phyloP scores from a whole-genome alignment of 805 yeast genomes.

The Zygosaccharomyces bisporus region DNA sequence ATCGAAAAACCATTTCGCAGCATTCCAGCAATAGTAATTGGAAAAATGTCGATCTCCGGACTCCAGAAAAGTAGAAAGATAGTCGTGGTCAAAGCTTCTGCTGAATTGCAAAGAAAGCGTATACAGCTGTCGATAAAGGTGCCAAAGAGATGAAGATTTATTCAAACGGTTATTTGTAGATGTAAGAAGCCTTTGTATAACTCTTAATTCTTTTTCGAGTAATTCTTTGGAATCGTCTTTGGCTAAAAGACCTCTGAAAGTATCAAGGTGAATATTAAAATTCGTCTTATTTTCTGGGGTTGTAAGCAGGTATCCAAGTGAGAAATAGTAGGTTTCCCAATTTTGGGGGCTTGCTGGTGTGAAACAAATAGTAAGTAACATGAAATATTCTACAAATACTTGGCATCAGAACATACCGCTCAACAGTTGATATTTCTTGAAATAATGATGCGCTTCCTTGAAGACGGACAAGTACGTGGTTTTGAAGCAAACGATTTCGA shows the following conservation, averaged over 20 bases:
- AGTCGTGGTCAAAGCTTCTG: slow-evolving; percentile 5
- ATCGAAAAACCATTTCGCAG: slow-evolving; percentile 35
- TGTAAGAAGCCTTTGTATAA: slow-evolving; percentile 28
- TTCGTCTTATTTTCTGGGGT: slow-evolving; percentile 39
- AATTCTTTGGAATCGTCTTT: slow-evolving; percentile 1
- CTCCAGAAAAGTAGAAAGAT: slow-evolving; percentile 19
- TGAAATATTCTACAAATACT: not conserved
- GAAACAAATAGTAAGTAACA: slow-evolving; percentile 3
- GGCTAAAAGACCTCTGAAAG: slow-evolving; percentile 17
- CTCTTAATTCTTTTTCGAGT: slow-evolving; percentile 12
- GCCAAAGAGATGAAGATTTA: slow-evolving; percentile 41
- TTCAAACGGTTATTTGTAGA: slow-evolving; percentile 37
- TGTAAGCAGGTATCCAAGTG: slow-evolving; percentile 36
- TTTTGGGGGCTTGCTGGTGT: not conserved
- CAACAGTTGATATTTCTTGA: slow-evolving; percentile 8
- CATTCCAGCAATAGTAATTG: slow-evolving; percentile 42
- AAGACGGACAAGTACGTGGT: slow-evolving; percentile 30
- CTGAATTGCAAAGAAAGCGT: slow-evolving; percentile 9
- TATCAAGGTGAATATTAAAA: slow-evolving; percentile 32
- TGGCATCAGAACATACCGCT: slow-evolving; percentile 2
- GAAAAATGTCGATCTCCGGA: slow-evolving; percentile 36
- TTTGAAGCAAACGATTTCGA: slow-evolving; percentile 39
- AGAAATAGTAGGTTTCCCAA: slow-evolving; percentile 22
- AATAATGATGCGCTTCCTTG: slow-evolving; percentile 32
- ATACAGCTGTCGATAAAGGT: slow-evolving; percentile 32